Percentiles rank a stretch among this genome's conserved stretches.
These are phyloP conservation scores for Penicillium sp. DNA, from an alignment of 2,329 filamentous ascomycete species.

Conservation along the genomic window DNA sequence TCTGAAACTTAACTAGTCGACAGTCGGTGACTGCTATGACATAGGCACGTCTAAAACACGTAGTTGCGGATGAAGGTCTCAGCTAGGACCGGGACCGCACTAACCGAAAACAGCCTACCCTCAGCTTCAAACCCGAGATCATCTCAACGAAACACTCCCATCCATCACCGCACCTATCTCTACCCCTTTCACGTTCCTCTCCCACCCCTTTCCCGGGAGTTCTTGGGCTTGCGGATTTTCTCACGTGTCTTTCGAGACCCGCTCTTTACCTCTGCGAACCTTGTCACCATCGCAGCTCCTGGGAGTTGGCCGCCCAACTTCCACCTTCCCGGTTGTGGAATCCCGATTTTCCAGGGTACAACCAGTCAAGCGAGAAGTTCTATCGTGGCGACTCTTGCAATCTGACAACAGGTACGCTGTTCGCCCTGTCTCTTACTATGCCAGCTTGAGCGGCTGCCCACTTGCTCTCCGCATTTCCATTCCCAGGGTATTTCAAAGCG, in stretches of 20 bases:
- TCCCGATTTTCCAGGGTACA: slow-evolving; percentile 31
- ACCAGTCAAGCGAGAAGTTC: slow-evolving; percentile 33
- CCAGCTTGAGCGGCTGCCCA: slow-evolving; percentile 14
- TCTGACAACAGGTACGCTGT: slow-evolving; percentile 41
- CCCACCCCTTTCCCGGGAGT: slow-evolving; percentile 24
- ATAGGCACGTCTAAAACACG: neutral
- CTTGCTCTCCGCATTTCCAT: slow-evolving; percentile 12
- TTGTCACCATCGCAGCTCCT: slow-evolving; percentile 12
- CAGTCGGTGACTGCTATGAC: neutral
- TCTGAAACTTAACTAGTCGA: neutral
- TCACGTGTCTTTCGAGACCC: slow-evolving; percentile 19
- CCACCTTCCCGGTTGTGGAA: slow-evolving; percentile 29
- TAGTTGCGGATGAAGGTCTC: neutral
- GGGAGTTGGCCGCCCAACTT: slow-evolving; percentile 24
- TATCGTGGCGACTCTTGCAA: slow-evolving; percentile 41
- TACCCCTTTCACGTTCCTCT: slow-evolving; percentile 15
- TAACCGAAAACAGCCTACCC: slow-evolving; percentile 41
- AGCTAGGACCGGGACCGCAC: slow-evolving; percentile 22
- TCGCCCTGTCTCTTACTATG: slow-evolving; percentile 11
- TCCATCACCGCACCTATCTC: slow-evolving; percentile 26
- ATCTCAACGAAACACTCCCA: slow-evolving; percentile 31
- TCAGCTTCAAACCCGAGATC: slow-evolving; percentile 40
- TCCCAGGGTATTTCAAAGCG: slow-evolving; percentile 9
- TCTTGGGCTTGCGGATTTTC: slow-evolving; percentile 24
- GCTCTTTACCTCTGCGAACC: slow-evolving; percentile 16